Evolutionary conservation across 495 filamentous ascomycete species (phyloP).

Genomic region (Penicillium soppii): DNA sequence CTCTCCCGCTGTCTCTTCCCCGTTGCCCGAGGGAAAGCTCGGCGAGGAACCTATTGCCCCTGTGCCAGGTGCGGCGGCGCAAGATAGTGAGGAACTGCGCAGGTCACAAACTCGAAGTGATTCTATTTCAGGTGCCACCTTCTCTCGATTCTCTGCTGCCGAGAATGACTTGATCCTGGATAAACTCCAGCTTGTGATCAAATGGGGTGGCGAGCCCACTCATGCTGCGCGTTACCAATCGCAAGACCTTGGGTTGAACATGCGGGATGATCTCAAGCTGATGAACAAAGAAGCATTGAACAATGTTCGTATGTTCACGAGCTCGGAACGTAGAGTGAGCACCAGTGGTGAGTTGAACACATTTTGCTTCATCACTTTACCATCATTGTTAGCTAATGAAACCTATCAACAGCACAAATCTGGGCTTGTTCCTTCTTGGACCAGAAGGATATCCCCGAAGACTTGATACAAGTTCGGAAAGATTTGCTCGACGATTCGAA

Average conservation of each 20-base stretch:
- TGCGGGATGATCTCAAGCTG: conserved; percentile 89
- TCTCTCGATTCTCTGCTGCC: conserved; percentile 84
- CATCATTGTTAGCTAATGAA: neutral
- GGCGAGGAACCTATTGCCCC: conserved; percentile 26
- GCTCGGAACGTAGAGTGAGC: conserved; percentile 89
- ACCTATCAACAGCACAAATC: conserved; percentile 68
- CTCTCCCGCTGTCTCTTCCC: neutral
- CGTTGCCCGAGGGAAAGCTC: neutral
- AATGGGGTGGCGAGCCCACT: conserved; percentile 98
- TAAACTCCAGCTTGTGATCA: conserved; percentile 96
- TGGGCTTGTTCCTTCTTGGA: conserved; percentile 90
- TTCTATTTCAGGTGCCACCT: conserved; percentile 80
- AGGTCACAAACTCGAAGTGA: conserved; percentile 64
- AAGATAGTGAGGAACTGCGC: conserved; percentile 27
- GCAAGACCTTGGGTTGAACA: conserved; percentile 89
- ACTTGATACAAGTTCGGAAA: conserved; percentile 85
- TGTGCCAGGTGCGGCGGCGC: conserved; percentile 10
- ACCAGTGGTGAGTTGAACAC: conserved; percentile 64
- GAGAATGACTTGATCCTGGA: conserved; percentile 89
- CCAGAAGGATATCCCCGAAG: conserved; percentile 77
- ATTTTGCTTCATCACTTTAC: neutral
- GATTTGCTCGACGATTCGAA: conserved; percentile 96
- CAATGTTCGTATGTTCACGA: conserved; percentile 89
- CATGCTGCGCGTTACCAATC: conserved; percentile 96
- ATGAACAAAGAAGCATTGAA: conserved; percentile 91